Evolutionary conservation across 2,329 filamentous ascomycete genomes (phyloP).

Genomic region (Xylariaceae sp.): DNA sequence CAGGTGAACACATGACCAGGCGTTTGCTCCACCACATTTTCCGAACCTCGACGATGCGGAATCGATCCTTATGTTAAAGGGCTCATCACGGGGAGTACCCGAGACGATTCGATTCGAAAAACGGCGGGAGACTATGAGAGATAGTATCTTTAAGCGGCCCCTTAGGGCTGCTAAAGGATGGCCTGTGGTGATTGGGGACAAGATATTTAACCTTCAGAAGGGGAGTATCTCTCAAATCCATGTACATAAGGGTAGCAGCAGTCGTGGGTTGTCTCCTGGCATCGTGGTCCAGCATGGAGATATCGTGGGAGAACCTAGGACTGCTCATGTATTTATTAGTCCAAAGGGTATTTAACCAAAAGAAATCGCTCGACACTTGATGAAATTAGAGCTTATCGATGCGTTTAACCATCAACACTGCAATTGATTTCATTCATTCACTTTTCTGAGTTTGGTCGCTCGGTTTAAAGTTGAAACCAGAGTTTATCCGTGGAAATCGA

Average conservation of each 20-base stretch:
- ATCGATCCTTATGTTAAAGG: conserved; percentile 1
- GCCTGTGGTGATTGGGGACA: not conserved
- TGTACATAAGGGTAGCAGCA: conserved; percentile 19
- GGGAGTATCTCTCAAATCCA: not conserved
- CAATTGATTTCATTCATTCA: not conserved
- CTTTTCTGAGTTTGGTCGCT: too few species aligned
- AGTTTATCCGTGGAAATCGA: too few species aligned
- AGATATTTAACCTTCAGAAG: conserved; percentile 9
- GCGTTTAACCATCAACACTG: not conserved
- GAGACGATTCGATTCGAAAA: not conserved
- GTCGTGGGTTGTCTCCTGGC: conserved; percentile 8
- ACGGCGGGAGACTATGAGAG: conserved; percentile 1
- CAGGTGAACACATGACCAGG: conserved; percentile 8
- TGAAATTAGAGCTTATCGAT: not conserved
- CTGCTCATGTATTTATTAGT: conserved; percentile 22
- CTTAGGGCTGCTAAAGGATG: not conserved
- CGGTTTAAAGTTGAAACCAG: too few species aligned
- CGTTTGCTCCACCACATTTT: conserved; percentile 4
- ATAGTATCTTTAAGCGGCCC: not conserved
- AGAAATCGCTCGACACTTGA: not conserved
- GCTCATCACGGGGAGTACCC: not conserved
- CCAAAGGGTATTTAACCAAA: conserved; percentile 17
- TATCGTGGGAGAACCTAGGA: conserved; percentile 7
- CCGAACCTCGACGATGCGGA: not conserved
- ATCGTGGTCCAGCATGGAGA: not conserved